Percentiles rank a stretch among this genome's conserved stretches.
Evolutionary conservation across 768 basidiomycete species (phyloP).

Genomic region (Heimioporus sp.): DNA sequence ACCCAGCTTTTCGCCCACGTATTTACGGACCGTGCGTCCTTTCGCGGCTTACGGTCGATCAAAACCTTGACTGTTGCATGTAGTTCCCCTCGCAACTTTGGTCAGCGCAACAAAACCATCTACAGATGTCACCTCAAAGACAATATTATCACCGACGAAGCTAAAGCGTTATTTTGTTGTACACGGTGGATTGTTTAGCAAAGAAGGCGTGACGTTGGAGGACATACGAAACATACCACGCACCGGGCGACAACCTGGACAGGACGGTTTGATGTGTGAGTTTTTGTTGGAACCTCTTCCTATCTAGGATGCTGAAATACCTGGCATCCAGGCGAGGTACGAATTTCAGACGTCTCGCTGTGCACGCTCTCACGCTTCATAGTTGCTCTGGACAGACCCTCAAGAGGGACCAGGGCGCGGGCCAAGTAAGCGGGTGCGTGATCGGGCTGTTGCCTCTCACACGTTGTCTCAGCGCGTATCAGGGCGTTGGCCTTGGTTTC

Average conservation of each 20-base stretch:
- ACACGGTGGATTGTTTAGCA: conserved; percentile 95
- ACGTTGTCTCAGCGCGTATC: conserved; percentile 14
- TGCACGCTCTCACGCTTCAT: conserved; percentile 12
- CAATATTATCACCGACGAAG: conserved; percentile 82
- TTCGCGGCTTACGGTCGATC: neutral
- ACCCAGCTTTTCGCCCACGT: conserved; percentile 85
- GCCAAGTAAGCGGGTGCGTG: conserved; percentile 89
- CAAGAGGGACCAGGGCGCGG: conserved; percentile 87
- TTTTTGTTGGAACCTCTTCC: conserved; percentile 4
- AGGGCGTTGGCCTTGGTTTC: conserved; percentile 96
- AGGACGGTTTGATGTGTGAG: conserved; percentile 94
- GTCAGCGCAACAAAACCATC: conserved; percentile 69
- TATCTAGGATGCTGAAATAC: conserved; percentile 6
- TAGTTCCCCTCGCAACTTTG: conserved; percentile 90
- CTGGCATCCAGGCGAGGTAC: conserved; percentile 57
- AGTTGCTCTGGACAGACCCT: conserved; percentile 97
- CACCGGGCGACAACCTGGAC: conserved; percentile 87
- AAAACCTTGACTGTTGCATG: conserved; percentile 4
- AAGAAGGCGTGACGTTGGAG: conserved; percentile 91
- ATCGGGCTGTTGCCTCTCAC: conserved; percentile 1
- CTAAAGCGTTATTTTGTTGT: conserved; percentile 90
- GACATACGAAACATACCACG: conserved; percentile 88
- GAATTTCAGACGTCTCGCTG: neutral
- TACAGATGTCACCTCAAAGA: conserved; percentile 33
- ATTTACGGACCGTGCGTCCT: conserved; percentile 76